Conservation (phyloP, 2,329 filamentous ascomycete species). For the Stagonosporopsis vannaccii region DNA sequence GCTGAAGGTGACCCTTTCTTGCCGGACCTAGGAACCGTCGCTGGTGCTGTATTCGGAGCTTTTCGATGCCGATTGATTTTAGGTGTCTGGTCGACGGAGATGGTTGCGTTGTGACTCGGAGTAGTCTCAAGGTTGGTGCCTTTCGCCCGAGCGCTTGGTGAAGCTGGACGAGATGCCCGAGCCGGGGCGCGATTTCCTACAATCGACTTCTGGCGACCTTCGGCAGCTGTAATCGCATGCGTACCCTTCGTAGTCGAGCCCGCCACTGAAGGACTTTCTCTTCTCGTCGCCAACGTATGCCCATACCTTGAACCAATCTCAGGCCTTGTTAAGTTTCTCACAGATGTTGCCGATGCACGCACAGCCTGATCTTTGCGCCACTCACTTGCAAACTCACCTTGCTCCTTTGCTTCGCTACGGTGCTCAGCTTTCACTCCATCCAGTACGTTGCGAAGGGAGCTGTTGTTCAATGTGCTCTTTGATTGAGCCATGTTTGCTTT, state of each 20-base stretch:
- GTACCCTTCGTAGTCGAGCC: too few species aligned
- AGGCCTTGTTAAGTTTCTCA: neutral
- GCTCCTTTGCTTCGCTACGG: neutral
- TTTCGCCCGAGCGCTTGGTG: neutral
- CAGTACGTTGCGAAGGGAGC: neutral
- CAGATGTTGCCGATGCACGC: neutral
- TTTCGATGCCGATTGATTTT: neutral
- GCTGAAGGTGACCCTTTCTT: neutral
- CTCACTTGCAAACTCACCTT: neutral
- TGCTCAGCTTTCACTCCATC: neutral
- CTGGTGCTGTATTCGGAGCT: neutral
- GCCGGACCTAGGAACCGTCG: neutral
- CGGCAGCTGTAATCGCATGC: neutral
- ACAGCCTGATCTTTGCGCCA: neutral
- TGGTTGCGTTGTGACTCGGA: neutral
- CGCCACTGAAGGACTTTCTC: neutral
- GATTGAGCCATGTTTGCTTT: neutral
- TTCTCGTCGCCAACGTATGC: neutral
- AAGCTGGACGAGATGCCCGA: neutral
- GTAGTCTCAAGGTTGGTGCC: neutral
- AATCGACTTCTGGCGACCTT: neutral
- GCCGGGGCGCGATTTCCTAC: neutral
- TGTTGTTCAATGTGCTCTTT: neutral
- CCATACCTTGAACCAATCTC: slow-evolving; percentile 1
- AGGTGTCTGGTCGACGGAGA: neutral